Percentiles rank a stretch among this genome's conserved stretches.
Evolutionary conservation across 331 rosid genomes (phyloP).

Genomic region (Acacia pycnantha): DNA sequence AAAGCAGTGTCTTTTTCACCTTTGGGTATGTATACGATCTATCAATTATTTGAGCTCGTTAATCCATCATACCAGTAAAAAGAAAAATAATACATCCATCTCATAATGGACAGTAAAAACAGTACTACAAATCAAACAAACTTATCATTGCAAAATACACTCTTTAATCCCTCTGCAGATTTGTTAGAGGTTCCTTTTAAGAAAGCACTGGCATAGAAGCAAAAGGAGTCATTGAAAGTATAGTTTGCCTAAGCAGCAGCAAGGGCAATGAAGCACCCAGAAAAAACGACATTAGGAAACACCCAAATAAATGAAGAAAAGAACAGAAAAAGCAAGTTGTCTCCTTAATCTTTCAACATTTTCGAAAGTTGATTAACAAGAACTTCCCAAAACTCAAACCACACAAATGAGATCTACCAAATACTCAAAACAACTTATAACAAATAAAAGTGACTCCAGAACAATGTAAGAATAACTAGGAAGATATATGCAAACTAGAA

Average conservation of each 20-base stretch:
- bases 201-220: neutral
- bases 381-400: neutral
- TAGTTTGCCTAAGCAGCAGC: neutral
- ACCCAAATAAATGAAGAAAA: neutral
- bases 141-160: neutral
- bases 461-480: neutral
- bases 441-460: neutral
- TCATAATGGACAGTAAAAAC: neutral
- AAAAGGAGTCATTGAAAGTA: neutral
- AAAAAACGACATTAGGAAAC: neutral
- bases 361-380: neutral
- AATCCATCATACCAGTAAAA: neutral
- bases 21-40: conserved; percentile 16
- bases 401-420: neutral
- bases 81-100: neutral
- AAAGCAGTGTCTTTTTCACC: neutral
- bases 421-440: neutral
- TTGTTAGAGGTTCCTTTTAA: neutral
- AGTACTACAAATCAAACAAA: neutral
- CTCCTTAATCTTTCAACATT: neutral
- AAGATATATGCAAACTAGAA: neutral
- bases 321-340: neutral
- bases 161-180: neutral
- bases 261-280: neutral
- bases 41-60: neutral